These are phyloP conservation scores for Tetramitus jugosus DNA, from an alignment of 208 protist species.

Conservation along the genomic window DNA sequence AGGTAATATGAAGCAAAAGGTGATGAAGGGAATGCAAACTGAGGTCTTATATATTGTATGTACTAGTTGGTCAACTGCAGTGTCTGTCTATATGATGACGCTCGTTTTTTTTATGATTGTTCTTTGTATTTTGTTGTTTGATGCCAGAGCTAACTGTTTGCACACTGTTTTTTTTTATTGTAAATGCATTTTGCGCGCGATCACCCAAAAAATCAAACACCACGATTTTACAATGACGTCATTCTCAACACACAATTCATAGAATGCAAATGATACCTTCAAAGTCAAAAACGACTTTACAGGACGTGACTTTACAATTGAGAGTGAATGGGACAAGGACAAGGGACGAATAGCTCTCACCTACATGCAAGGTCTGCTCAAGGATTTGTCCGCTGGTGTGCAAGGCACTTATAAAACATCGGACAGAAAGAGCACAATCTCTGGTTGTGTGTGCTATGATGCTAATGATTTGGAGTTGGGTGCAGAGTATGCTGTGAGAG, in stretches of 20 bases:
- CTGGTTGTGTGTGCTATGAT: not conserved
- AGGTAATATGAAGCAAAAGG: no score
- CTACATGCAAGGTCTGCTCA: not conserved
- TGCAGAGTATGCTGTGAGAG: not conserved
- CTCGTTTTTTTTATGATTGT: no score
- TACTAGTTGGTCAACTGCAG: no score
- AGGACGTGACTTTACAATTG: not conserved
- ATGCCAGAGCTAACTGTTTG: no score
- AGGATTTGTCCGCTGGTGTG: not conserved
- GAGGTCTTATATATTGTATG: no score
- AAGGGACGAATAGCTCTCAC: not conserved
- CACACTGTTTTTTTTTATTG: no score
- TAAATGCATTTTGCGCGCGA: no score
- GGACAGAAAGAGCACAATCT: not conserved
- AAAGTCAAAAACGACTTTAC: not conserved
- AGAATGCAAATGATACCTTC: not conserved
- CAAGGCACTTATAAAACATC: not conserved
- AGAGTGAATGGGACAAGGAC: not conserved
- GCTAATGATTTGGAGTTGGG: not conserved
- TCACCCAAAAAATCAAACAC: no score
- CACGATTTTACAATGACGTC: not conserved
- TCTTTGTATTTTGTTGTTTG: no score
- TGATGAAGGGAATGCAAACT: no score
- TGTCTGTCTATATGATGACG: no score
- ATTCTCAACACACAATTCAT: not conserved